Evolutionary conservation across 73 alveolate species (phyloP).

Genomic region (Blepharisma stoltei): DNA sequence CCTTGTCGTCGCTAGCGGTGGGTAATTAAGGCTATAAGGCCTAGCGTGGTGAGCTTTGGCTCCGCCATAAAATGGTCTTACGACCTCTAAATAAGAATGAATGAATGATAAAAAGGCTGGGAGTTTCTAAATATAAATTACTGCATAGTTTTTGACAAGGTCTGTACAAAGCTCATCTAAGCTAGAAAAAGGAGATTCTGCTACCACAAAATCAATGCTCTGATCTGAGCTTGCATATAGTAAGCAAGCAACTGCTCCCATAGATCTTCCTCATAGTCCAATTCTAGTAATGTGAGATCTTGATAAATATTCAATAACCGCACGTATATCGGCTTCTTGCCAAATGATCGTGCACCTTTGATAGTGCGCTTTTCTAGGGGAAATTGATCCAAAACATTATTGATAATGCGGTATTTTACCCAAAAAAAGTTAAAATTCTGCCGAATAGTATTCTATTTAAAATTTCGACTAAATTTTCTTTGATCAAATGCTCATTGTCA

Average conservation of each 20-base stretch:
- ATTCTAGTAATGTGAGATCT: slow-evolving; percentile 42
- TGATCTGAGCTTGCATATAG: slow-evolving; percentile 47
- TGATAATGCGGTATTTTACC: too few species aligned
- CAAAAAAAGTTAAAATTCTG: too few species aligned
- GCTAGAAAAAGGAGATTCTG: slow-evolving; percentile 64
- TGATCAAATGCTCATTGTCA: slow-evolving; percentile 38
- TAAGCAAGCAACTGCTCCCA: slow-evolving; percentile 72
- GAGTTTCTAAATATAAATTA: slow-evolving; percentile 33
- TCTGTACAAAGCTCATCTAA: slow-evolving; percentile 48
- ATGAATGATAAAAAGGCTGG: slow-evolving; percentile 25
- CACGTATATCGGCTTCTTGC: too few species aligned
- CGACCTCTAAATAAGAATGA: too few species aligned
- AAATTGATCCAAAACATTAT: too few species aligned
- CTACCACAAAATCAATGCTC: slow-evolving; percentile 43
- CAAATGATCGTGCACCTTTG: too few species aligned
- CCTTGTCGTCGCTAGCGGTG: too few species aligned
- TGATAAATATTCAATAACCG: slow-evolving; percentile 66
- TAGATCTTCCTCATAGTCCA: slow-evolving; percentile 66
- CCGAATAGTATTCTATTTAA: slow-evolving; percentile 34
- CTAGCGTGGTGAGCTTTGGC: too few species aligned
- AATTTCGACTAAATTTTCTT: too few species aligned
- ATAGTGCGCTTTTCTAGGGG: too few species aligned
- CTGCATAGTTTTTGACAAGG: slow-evolving; percentile 36
- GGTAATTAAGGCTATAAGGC: too few species aligned
- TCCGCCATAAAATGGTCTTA: too few species aligned